Evolutionary conservation across 1,284 basidiomycete genomes (phyloP).

Genomic region (Leccinum griseonigrum): DNA sequence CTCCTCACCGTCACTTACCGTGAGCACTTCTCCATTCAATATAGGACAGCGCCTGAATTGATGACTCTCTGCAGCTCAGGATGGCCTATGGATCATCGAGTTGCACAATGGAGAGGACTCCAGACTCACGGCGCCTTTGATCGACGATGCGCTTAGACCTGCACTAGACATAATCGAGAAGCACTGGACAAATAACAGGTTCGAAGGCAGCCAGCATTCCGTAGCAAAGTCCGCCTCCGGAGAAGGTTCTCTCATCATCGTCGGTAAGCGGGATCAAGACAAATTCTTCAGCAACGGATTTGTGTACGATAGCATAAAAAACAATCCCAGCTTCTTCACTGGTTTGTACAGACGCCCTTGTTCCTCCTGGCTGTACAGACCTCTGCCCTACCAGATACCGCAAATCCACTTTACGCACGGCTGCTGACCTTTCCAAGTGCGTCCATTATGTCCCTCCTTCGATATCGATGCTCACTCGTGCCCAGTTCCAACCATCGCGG

Average conservation of each 20-base stretch:
- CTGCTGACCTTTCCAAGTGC: constrained; percentile 70
- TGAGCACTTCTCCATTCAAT: constrained; percentile 34
- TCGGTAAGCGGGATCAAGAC: constrained; percentile 69
- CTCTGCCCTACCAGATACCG: constrained; percentile 40
- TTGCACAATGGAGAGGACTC: constrained; percentile 77
- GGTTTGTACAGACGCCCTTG: constrained; percentile 42
- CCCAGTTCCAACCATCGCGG: constrained; percentile 79
- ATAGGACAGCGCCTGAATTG: not conserved
- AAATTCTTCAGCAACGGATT: constrained; percentile 89
- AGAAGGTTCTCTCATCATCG: constrained; percentile 74
- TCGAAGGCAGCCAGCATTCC: constrained; percentile 39
- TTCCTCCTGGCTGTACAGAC: not conserved
- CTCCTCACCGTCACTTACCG: constrained; percentile 65
- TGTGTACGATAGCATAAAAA: constrained; percentile 45
- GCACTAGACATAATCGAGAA: constrained; percentile 77
- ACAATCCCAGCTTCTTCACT: constrained; percentile 73
- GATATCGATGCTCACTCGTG: constrained; percentile 4
- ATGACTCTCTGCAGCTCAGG: constrained; percentile 45
- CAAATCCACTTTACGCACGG: constrained; percentile 52
- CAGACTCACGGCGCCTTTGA: constrained; percentile 60
- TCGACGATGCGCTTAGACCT: constrained; percentile 64
- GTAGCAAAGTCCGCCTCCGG: constrained; percentile 27
- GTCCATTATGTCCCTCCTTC: constrained; percentile 21
- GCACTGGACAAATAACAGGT: constrained; percentile 67
- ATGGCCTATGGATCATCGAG: constrained; percentile 70